A percentile compares a stretch with the other conserved stretches of the same genome.
Evolutionary conservation across 192 early-diverging fungal species (phyloP).

Genomic region (Umbelopsis sp.): DNA sequence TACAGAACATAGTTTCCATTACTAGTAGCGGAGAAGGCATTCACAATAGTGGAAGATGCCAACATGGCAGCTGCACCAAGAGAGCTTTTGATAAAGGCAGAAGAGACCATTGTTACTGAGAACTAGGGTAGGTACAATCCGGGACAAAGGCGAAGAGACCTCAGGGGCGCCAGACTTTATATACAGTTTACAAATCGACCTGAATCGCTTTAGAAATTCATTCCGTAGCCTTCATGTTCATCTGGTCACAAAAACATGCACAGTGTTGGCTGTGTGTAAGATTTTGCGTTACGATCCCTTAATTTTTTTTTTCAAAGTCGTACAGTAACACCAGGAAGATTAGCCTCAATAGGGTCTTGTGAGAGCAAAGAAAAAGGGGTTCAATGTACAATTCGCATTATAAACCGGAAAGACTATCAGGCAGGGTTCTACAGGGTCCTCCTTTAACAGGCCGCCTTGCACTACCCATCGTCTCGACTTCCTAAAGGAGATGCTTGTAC

Average conservation of each 20-base stretch:
- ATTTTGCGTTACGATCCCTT: constrained; percentile 6
- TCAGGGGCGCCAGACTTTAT: no score
- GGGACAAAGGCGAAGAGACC: no score
- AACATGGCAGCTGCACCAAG: constrained; percentile 7
- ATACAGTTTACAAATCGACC: not conserved
- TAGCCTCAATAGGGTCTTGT: constrained; percentile 17
- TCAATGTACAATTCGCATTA: not conserved
- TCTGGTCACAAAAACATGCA: not conserved
- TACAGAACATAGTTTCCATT: constrained; percentile 22
- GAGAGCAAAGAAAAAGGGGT: not conserved
- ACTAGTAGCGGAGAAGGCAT: constrained; percentile 13
- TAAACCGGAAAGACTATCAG: not conserved
- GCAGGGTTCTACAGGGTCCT: constrained; percentile 20
- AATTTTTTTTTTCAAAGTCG: constrained; percentile 5
- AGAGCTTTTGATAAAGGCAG: not conserved
- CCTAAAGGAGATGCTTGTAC: not conserved
- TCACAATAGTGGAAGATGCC: not conserved
- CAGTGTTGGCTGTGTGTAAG: not conserved
- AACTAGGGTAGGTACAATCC: no score
- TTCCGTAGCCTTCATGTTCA: not conserved
- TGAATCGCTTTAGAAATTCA: not conserved
- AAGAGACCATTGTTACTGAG: constrained; percentile 6
- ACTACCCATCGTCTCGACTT: not conserved
- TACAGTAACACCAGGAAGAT: not conserved
- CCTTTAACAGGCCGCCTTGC: constrained; percentile 8